Evolutionary conservation across 768 basidiomycete species (phyloP).

Genomic region (Pleurotus djamor): DNA sequence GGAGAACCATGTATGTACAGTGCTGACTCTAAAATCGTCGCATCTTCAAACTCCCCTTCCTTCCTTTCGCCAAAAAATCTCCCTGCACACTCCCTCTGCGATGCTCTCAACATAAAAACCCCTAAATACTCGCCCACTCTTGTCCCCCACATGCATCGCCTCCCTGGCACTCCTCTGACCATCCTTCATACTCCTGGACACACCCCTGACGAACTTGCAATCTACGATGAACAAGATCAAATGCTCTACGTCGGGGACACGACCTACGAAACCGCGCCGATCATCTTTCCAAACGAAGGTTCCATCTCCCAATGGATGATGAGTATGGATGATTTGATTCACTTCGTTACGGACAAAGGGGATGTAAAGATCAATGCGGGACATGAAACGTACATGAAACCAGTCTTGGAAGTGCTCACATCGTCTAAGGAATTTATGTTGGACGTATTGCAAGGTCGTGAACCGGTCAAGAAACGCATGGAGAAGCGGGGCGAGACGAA

Average conservation of each 20-base stretch:
- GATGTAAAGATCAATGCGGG: constrained; percentile 44
- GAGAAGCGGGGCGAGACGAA: constrained; percentile 31
- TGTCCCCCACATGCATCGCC: constrained; percentile 35
- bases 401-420: constrained; percentile 43
- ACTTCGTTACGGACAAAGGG: constrained; percentile 29
- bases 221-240: constrained; percentile 45
- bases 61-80: constrained; percentile 41
- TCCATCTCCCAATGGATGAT: constrained; percentile 49
- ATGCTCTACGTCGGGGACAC: constrained; percentile 61
- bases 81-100: constrained; percentile 45
- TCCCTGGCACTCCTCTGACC: constrained; percentile 23
- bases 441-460: constrained; percentile 41
- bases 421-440: constrained; percentile 41
- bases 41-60: constrained; percentile 41
- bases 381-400: constrained; percentile 41
- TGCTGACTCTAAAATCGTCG: constrained; percentile 42
- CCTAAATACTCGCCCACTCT: constrained; percentile 46
- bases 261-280: constrained; percentile 51
- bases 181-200: constrained; percentile 59
- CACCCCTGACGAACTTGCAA: constrained; percentile 55
- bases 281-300: constrained; percentile 54
- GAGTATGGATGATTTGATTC: constrained; percentile 39
- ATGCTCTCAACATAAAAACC: constrained; percentile 31
- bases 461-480: constrained; percentile 27
- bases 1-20: constrained; percentile 14